A percentile compares a stretch with the other conserved stretches of the same genome.
phyloP scores from a whole-genome alignment of 2,329 filamentous ascomycete species.

The Penicillium janthinellum region DNA sequence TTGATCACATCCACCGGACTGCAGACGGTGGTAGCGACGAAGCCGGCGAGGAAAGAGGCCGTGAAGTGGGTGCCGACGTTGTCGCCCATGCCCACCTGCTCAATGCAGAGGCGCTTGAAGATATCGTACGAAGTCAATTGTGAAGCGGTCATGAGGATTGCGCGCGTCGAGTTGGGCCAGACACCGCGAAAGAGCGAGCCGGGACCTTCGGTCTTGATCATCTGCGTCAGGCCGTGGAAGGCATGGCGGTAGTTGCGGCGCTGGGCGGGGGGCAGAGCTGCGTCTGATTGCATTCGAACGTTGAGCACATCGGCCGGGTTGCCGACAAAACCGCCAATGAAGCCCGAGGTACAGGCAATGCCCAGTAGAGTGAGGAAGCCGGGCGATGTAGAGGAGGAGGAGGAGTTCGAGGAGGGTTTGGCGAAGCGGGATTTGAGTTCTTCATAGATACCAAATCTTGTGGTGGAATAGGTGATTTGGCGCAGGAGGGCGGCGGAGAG shows the following conservation, averaged over 20 bases:
- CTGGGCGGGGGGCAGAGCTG: slow-evolving; percentile 70
- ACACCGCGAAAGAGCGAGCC: slow-evolving; percentile 75
- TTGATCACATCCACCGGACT: slow-evolving; percentile 69
- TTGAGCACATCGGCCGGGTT: slow-evolving; percentile 97
- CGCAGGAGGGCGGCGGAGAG: slow-evolving; percentile 90
- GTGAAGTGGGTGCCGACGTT: slow-evolving; percentile 64
- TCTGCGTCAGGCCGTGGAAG: slow-evolving; percentile 79
- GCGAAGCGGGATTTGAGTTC: slow-evolving; percentile 76
- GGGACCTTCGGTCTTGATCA: slow-evolving; percentile 82
- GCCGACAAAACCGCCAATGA: slow-evolving; percentile 84
- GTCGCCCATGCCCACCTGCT: slow-evolving; percentile 55
- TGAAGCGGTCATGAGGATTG: slow-evolving; percentile 67
- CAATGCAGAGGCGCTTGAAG: slow-evolving; percentile 61
- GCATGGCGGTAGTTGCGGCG: slow-evolving; percentile 89
- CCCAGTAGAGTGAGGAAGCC: slow-evolving; percentile 76
- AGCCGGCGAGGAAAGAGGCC: slow-evolving; percentile 63
- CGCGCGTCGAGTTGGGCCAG: slow-evolving; percentile 64
- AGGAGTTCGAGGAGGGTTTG: slow-evolving; percentile 31
- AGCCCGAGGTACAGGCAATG: slow-evolving; percentile 80
- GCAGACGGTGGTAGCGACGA: slow-evolving; percentile 68
- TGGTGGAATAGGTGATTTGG: slow-evolving; percentile 94
- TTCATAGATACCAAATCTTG: slow-evolving; percentile 95
- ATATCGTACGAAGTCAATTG: slow-evolving; percentile 66
- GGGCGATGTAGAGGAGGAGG: slow-evolving; percentile 54
- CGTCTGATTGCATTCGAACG: slow-evolving; percentile 96